These are phyloP conservation scores for Leavenworthia alabamica DNA, from an alignment of 345 rosid species.

Conservation along the genomic window DNA sequence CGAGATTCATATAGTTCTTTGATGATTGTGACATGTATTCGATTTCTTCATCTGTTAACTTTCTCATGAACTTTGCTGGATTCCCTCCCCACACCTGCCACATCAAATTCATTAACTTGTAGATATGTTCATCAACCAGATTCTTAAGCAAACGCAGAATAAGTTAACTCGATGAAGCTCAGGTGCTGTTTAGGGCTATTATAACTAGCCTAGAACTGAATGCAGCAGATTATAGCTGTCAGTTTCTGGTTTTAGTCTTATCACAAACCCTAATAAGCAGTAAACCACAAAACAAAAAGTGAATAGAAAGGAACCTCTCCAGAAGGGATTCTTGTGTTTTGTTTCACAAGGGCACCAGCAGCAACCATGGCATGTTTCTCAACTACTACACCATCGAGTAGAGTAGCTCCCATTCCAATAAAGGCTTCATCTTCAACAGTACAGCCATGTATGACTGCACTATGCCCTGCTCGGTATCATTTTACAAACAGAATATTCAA, in stretches of 20 bases:
- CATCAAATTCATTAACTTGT: conserved; percentile 4
- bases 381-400: conserved; percentile 78
- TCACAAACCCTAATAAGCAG: background rate
- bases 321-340: conserved; percentile 70
- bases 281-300: background rate
- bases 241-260: background rate
- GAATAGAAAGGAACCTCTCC: conserved; percentile 58
- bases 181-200: background rate
- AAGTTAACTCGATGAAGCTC: background rate
- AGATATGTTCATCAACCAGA: background rate
- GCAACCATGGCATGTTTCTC: conserved; percentile 93
- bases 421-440: conserved; percentile 86
- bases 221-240: background rate
- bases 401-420: conserved; percentile 87
- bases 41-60: conserved; percentile 79
- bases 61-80: conserved; percentile 80
- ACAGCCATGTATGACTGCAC: conserved; percentile 84
- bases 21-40: conserved; percentile 72
- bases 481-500: background rate
- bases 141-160: background rate
- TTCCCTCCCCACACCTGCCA: conserved; percentile 91
- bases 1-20: conserved; percentile 62
- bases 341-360: conserved; percentile 87
- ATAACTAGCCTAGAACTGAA: background rate
- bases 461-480: conserved; percentile 55